Conservation (phyloP, 139 green algal genomes). For the Chlamydomonas schloesseri region DNA sequence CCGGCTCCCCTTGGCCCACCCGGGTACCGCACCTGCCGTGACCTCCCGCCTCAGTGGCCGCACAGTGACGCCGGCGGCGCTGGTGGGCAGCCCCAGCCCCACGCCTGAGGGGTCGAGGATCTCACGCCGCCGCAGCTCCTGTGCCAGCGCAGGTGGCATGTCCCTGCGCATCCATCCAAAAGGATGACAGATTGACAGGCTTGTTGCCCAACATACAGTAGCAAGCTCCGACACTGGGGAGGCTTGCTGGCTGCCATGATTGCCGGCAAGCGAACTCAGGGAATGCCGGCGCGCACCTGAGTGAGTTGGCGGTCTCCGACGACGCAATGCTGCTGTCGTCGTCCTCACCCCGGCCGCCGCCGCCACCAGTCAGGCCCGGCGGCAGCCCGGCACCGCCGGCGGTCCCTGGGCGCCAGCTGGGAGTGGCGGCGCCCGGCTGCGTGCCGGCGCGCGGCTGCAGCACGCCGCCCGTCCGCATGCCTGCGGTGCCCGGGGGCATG, state of each 20-base stretch:
- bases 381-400: no score
- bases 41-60: conserved; percentile 14
- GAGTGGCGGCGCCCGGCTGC: neutral
- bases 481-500: no score
- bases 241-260: no score
- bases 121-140: conserved; percentile 19
- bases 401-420: neutral
- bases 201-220: no score
- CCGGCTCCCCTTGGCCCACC: no score
- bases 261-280: no score
- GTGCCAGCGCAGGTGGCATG: conserved; percentile 6
- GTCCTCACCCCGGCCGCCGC: neutral
- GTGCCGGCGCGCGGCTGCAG: no score
- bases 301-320: conserved; percentile 10
- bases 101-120: conserved; percentile 5
- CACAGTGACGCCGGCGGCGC: conserved; percentile 5
- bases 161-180: conserved; percentile 2
- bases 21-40: conserved; percentile 10
- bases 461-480: no score
- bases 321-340: conserved; percentile 35
- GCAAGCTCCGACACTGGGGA: no score
- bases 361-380: neutral
- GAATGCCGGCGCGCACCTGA: conserved; percentile 8
- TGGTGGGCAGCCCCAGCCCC: neutral
- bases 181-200: neutral